Conservation (phyloP, 129 eudicot genomes). For the Tagetes erecta region DNA sequence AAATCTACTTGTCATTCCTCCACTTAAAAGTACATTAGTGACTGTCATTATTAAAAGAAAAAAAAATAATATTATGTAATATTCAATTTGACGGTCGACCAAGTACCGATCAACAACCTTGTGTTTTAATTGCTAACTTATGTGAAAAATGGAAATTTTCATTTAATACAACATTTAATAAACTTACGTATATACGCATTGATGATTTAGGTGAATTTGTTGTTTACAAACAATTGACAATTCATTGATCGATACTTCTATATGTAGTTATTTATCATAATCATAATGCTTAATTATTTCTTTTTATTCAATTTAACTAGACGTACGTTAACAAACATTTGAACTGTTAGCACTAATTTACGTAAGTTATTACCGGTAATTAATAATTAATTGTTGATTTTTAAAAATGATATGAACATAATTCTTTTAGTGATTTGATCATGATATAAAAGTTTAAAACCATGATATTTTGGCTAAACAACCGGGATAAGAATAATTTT, state of each 20-base stretch:
- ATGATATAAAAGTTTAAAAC: too few species aligned
- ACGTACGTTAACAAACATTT: background rate
- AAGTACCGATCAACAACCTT: background rate
- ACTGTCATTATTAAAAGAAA: too few species aligned
- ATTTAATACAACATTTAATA: background rate
- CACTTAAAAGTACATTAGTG: too few species aligned
- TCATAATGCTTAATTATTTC: background rate
- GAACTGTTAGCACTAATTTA: background rate
- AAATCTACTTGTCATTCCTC: too few species aligned
- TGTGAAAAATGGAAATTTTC: background rate
- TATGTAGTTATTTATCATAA: background rate
- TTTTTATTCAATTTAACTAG: too few species aligned
- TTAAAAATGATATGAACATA: too few species aligned
- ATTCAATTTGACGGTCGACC: constrained; percentile 5
- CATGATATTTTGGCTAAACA: too few species aligned
- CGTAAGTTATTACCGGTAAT: background rate
- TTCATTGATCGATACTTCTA: background rate
- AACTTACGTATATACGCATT: background rate
- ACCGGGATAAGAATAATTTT: too few species aligned
- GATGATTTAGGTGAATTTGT: background rate
- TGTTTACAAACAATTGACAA: background rate
- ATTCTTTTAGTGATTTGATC: too few species aligned
- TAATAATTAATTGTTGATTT: too few species aligned
- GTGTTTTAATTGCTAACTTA: background rate
- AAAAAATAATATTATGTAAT: background rate